phyloP scores from a whole-genome alignment of 208 protist species.

The Wallacemonas collosoma region DNA sequence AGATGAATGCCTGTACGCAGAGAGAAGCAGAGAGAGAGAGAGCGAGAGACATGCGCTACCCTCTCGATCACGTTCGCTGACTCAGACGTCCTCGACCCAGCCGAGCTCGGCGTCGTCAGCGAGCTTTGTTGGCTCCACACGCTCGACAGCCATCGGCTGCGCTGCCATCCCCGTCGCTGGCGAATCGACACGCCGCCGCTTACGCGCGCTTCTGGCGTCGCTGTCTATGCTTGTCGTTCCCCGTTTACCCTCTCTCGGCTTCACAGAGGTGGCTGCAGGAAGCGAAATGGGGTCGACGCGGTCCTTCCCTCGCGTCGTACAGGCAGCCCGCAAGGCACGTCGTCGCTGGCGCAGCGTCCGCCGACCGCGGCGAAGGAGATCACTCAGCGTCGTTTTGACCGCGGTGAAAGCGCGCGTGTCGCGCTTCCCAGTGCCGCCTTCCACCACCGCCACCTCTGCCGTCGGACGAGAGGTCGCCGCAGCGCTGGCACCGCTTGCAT shows the following conservation, averaged over 20 bases:
- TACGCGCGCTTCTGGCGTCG: neutral
- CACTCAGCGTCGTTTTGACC: constrained; percentile 3
- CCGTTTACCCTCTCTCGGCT: too few relatives aligned
- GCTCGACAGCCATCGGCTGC: neutral
- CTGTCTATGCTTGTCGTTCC: too few relatives aligned
- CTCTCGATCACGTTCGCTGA: too few relatives aligned
- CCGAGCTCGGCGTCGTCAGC: neutral
- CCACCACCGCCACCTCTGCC: too few relatives aligned
- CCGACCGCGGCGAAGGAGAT: neutral
- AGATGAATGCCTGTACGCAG: too few relatives aligned
- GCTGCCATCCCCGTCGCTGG: constrained; percentile 13
- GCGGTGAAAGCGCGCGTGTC: neutral
- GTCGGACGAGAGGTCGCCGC: neutral
- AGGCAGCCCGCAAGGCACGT: neutral
- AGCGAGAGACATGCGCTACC: too few relatives aligned
- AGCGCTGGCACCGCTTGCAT: neutral
- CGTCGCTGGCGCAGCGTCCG: neutral
- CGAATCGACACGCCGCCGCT: neutral
- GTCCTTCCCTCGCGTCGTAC: too few relatives aligned
- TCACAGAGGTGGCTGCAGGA: too few relatives aligned
- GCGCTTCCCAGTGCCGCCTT: too few relatives aligned
- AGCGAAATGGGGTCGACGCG: too few relatives aligned
- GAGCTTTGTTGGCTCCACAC: neutral
- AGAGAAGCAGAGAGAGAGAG: too few relatives aligned
- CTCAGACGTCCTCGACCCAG: constrained; percentile 16